Percentiles rank a stretch among this genome's conserved stretches.
Conservation (phyloP, 1,284 basidiomycete species). For the Ganoderma resinaceum region DNA sequence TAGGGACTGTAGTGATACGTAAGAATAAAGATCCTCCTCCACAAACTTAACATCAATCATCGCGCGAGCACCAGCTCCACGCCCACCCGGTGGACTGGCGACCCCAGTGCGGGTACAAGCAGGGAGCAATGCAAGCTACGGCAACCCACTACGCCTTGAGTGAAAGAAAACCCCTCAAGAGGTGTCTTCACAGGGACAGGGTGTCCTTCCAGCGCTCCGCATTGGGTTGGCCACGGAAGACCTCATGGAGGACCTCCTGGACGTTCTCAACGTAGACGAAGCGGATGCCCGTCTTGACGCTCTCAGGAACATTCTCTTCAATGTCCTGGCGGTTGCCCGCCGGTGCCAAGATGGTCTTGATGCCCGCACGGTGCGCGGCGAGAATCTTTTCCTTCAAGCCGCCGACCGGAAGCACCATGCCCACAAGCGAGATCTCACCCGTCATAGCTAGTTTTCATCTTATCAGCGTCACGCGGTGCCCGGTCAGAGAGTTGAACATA, state of each 20-base stretch:
- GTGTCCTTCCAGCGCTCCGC: constrained; percentile 76
- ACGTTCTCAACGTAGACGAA: constrained; percentile 96
- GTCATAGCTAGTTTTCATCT: constrained; percentile 78
- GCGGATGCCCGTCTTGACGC: constrained; percentile 91
- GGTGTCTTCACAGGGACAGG: constrained; percentile 32
- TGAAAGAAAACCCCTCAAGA: background rate
- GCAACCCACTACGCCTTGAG: background rate
- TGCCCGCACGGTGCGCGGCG: constrained; percentile 92
- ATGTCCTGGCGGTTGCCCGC: constrained; percentile 90
- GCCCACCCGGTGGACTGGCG: background rate
- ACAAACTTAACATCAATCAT: constrained; percentile 3
- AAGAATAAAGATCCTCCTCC: constrained; percentile 11
- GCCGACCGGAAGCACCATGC: constrained; percentile 92
- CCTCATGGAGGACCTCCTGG: constrained; percentile 85
- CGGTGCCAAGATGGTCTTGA: constrained; percentile 90
- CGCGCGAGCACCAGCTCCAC: constrained; percentile 5
- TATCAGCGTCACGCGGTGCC: background rate
- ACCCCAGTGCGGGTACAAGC: background rate
- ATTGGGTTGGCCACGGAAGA: constrained; percentile 72
- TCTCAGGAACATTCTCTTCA: constrained; percentile 94
- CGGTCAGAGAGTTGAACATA: constrained; percentile 45
- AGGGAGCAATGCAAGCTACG: background rate
- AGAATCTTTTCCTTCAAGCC: constrained; percentile 96
- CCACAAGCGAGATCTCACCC: constrained; percentile 92
- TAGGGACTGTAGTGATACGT: constrained; percentile 24